Conservation (phyloP, 495 filamentous ascomycete species). For the Penicillium coprophilum region DNA sequence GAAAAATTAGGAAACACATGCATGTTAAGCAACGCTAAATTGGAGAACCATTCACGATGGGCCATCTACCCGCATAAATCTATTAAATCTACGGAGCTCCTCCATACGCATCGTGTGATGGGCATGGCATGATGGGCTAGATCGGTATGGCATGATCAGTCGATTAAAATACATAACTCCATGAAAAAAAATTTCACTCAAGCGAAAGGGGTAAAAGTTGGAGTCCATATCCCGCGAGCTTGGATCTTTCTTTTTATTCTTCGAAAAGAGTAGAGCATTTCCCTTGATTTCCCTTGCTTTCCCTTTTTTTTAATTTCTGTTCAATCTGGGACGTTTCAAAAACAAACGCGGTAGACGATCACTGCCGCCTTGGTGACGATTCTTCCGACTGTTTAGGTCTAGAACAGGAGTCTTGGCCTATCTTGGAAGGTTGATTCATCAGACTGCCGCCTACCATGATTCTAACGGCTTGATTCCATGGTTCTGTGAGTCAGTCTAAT, state of each 20-base stretch:
- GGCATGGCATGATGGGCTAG: slow-evolving; percentile 19
- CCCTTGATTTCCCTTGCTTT: too few species aligned
- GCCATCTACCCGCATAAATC: background rate
- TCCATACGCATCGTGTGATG: slow-evolving; percentile 14
- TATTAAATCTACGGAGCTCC: background rate
- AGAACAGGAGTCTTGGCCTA: slow-evolving; percentile 2
- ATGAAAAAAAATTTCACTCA: background rate
- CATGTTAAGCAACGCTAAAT: background rate
- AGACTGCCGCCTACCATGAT: slow-evolving; percentile 3
- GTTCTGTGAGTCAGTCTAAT: slow-evolving; percentile 17
- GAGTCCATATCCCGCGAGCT: background rate
- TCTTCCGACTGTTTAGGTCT: slow-evolving; percentile 3
- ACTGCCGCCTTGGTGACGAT: slow-evolving; percentile 11
- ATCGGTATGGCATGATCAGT: slow-evolving; percentile 21
- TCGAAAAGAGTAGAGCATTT: slow-evolving; percentile 3
- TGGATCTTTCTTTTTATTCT: background rate
- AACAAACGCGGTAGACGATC: slow-evolving; percentile 27
- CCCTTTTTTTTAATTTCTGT: background rate
- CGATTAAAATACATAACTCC: slow-evolving; percentile 8
- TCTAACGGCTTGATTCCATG: slow-evolving; percentile 5
- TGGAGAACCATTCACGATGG: background rate
- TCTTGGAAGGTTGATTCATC: too few species aligned
- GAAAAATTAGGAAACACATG: slow-evolving; percentile 10
- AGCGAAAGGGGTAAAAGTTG: slow-evolving; percentile 1
- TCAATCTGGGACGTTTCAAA: slow-evolving; percentile 22